Evolutionary conservation across 257 asterid genomes (phyloP).

Genomic region (Solanum dulcamara): DNA sequence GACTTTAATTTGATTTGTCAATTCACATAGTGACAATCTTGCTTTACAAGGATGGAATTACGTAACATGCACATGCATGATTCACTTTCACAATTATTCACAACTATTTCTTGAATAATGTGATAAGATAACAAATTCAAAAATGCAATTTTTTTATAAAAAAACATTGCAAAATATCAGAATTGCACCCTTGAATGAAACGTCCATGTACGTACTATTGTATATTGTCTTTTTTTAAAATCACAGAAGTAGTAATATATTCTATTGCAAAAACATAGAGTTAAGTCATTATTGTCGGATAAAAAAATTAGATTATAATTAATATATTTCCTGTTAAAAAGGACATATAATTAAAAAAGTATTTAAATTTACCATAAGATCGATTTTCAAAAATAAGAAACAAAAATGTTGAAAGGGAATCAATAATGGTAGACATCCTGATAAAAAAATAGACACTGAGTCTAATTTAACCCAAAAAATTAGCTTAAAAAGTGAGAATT

Average conservation of each 20-base stretch:
- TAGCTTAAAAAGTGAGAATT: no score
- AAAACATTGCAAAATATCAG: no score
- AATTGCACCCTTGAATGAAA: no score
- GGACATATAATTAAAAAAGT: neutral
- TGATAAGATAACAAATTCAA: neutral
- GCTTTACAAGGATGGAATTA: neutral
- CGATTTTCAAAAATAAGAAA: neutral
- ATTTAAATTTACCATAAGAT: neutral
- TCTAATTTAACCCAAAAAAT: no score
- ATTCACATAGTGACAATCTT: neutral
- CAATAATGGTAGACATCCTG: neutral
- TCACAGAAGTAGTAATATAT: neutral
- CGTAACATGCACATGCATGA: neutral
- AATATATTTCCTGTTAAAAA: no score
- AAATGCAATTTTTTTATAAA: neutral
- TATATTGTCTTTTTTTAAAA: no score
- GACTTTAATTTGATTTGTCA: neutral
- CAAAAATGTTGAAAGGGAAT: neutral
- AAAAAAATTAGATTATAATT: no score
- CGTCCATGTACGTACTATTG: no score
- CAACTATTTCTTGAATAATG: neutral
- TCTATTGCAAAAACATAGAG: no score
- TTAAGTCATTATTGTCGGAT: no score
- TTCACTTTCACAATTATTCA: neutral
- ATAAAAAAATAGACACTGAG: no score